Base-by-base conservation (phyloP, 1,139 yeast species). In the Pichia sp. region DNA sequence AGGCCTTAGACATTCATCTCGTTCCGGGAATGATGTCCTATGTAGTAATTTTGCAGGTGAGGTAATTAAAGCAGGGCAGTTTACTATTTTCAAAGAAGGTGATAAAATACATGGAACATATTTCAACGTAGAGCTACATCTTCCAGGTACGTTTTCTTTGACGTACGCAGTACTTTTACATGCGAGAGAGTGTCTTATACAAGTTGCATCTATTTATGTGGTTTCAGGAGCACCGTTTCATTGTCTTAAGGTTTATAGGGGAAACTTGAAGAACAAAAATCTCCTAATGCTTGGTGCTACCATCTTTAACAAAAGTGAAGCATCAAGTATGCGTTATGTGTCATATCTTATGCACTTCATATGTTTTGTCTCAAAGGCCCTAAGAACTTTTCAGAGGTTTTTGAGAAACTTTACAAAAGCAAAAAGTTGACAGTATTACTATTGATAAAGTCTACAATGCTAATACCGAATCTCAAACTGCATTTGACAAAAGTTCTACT, bases 201-300 rank as follows among this genome's bases (percentile, higher is more conserved):
- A 77, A 53, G 85, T 89, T 6, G 76, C 83, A 0, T 68, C 78
- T 3, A 67, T 78, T 68, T 69, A 80, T 37, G 56, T 71, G 52
- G 70, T 77, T 22, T 70, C 74, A 46, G 37, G 60, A 58, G 40
- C 62, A 6, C 58, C 55, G 2, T 53, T 36, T 31, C 24, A 22
- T 8, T 22, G 24, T 22, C 10, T 22, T 8, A 22, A 7, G 7
- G 45, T 44, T 21, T 10, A 55, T 46, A 63, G 38, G 55, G 56
- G 42, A 42, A 46, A 39, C 24, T 36, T 35, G 15, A 43, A 48
- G 17, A 53, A 44, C 22, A 46, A 43, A 4, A 53, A 46, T 22
- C 70, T 83, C 1, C 63, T 84, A 36, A 67, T 84, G 30, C 65
- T 81, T 44, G 95, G 95, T 32, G 94, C 84, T n/a, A n/a, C n/a